Conservation (phyloP, 345 rosid species). For the Corymbia maculata region DNA sequence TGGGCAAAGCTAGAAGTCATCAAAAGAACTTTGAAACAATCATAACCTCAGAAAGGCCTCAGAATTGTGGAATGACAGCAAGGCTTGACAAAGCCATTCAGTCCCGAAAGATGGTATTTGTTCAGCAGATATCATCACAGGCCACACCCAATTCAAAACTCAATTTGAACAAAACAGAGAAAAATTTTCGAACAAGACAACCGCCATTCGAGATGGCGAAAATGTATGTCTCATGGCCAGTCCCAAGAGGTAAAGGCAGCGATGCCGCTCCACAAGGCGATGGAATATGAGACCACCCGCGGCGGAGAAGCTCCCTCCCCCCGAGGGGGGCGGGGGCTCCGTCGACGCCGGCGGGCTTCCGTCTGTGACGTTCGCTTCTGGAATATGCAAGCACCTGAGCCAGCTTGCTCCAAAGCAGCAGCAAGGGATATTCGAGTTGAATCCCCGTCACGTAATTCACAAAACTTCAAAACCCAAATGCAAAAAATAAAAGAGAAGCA, state of each 20-base stretch:
- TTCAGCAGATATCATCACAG: conserved; percentile 15
- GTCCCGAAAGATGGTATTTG: conserved; percentile 34
- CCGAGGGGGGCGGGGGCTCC: background rate
- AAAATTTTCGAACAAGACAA: background rate
- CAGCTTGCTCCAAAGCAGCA: background rate
- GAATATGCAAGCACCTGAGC: background rate
- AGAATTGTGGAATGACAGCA: conserved; percentile 36
- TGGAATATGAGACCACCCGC: background rate
- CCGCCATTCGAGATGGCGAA: background rate
- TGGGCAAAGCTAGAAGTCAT: background rate
- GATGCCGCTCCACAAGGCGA: conserved; percentile 11
- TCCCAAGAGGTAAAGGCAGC: conserved; percentile 9
- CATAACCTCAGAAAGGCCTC: conserved; percentile 5
- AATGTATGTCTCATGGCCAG: conserved; percentile 30
- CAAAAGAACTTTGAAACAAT: background rate
- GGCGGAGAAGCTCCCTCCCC: background rate
- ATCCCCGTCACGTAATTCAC: background rate
- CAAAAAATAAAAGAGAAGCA: background rate
- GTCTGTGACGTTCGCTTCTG: background rate
- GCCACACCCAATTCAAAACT: background rate
- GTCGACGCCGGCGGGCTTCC: background rate
- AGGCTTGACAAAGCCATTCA: conserved; percentile 24
- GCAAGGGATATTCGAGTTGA: background rate
- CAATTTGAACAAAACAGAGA: background rate
- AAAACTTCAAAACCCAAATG: background rate